Percentiles rank a stretch among this genome's conserved stretches.
Conservation (phyloP, 176 grass and related monocot genomes). For the Alloteropsis semialata region DNA sequence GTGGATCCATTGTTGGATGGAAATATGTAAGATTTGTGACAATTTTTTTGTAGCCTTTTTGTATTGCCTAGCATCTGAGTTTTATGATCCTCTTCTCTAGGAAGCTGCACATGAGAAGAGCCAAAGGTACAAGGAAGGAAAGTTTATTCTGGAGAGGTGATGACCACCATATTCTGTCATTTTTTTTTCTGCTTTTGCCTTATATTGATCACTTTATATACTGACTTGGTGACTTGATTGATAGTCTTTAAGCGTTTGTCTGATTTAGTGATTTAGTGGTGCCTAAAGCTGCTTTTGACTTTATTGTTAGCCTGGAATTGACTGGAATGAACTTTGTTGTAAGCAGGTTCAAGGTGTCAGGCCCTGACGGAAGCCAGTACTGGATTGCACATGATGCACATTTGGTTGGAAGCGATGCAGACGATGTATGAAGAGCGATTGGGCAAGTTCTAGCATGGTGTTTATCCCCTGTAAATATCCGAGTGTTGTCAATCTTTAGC, state of each 20-base stretch:
- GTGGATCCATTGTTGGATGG: slow-evolving; percentile 97
- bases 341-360: slow-evolving; percentile 69
- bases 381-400: slow-evolving; percentile 52
- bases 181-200: not conserved
- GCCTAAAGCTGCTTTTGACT: not conserved
- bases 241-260: not conserved
- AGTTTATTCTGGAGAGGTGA: slow-evolving; percentile 96
- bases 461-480: slow-evolving; percentile 39
- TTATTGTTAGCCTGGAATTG: not conserved
- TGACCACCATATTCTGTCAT: not conserved
- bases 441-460: not conserved
- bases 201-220: not conserved
- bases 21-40: slow-evolving; percentile 89
- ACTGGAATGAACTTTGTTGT: slow-evolving; percentile 10
- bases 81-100: slow-evolving; percentile 50
- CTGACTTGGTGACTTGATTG: not conserved
- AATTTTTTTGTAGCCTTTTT: slow-evolving; percentile 14
- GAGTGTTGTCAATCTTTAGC: slow-evolving; percentile 25
- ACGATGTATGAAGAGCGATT: slow-evolving; percentile 51
- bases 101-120: slow-evolving; percentile 68
- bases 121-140: slow-evolving; percentile 99
- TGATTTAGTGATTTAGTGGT: not conserved
- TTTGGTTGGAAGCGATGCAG: slow-evolving; percentile 56
- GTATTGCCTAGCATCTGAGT: slow-evolving; percentile 15
- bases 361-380: slow-evolving; percentile 74